phyloP scores from a whole-genome alignment of 768 basidiomycete species.

The Suillus occidentalis region DNA sequence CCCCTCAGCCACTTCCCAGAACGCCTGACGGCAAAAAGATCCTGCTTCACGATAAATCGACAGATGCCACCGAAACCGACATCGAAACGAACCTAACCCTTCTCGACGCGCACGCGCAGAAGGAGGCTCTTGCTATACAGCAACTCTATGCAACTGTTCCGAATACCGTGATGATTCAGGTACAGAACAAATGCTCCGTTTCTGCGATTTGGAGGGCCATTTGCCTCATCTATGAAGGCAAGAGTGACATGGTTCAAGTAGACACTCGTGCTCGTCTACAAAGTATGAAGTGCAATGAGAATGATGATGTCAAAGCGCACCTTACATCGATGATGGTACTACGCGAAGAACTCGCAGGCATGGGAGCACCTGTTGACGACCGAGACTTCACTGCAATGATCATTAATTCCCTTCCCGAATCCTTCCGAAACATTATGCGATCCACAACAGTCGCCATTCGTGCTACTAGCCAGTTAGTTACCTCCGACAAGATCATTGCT shows the following conservation, averaged over 20 bases:
- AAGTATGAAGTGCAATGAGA: slow-evolving; percentile 10
- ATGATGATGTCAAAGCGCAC: slow-evolving; percentile 3
- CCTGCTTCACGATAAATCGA: neutral
- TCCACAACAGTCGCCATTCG: neutral
- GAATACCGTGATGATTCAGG: slow-evolving; percentile 3
- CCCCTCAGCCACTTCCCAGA: neutral
- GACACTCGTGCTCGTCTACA: slow-evolving; percentile 2
- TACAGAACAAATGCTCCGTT: neutral
- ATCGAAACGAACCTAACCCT: no score
- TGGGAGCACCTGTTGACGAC: slow-evolving; percentile 8
- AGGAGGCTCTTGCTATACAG: neutral
- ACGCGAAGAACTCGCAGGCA: slow-evolving; percentile 6
- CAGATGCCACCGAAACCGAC: no score
- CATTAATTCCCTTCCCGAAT: slow-evolving; percentile 7
- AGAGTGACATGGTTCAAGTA: slow-evolving; percentile 10
- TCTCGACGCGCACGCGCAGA: no score
- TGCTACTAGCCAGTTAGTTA: neutral
- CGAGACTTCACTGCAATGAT: slow-evolving; percentile 11
- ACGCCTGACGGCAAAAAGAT: neutral
- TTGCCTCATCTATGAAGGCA: slow-evolving; percentile 6
- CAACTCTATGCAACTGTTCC: slow-evolving; percentile 8
- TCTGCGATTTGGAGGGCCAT: slow-evolving; percentile 2
- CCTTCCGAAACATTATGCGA: neutral
- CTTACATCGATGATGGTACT: slow-evolving; percentile 5
- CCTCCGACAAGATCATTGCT: neutral